phyloP scores from a whole-genome alignment of 1,284 basidiomycete species.

The Sparassis latifolia region DNA sequence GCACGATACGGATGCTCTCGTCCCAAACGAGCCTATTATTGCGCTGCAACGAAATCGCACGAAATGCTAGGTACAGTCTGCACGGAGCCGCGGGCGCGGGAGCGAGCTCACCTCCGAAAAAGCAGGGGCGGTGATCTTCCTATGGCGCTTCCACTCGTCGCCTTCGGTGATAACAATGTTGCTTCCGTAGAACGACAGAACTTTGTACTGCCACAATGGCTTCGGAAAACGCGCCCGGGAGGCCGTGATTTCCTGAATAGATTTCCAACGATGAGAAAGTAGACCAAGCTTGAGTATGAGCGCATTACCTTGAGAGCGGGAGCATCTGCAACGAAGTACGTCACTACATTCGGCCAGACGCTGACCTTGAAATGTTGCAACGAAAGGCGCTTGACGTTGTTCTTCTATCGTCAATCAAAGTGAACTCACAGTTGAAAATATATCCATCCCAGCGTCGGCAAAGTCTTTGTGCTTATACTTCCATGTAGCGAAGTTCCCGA shows the following conservation, averaged over 20 bases:
- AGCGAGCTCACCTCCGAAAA: slow-evolving; percentile 33
- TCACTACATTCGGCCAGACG: slow-evolving; percentile 2
- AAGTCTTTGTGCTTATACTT: slow-evolving; percentile 13
- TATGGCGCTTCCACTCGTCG: slow-evolving; percentile 55
- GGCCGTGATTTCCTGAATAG: slow-evolving; percentile 14
- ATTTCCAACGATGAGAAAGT: background rate
- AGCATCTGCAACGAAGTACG: slow-evolving; percentile 14
- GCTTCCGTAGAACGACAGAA: slow-evolving; percentile 34
- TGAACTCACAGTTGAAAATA: slow-evolving; percentile 12
- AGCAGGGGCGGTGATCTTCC: slow-evolving; percentile 38
- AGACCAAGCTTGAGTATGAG: background rate
- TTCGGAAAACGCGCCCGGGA: slow-evolving; percentile 28
- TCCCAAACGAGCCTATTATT: slow-evolving; percentile 57
- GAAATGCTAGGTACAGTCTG: background rate
- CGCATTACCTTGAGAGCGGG: slow-evolving; percentile 13
- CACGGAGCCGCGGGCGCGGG: background rate
- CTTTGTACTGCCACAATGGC: slow-evolving; percentile 24
- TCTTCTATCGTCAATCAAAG: background rate
- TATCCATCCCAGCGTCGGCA: slow-evolving; percentile 12
- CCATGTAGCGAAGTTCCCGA: slow-evolving; percentile 12
- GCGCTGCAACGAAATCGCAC: slow-evolving; percentile 8
- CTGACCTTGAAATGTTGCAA: slow-evolving; percentile 5
- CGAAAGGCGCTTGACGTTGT: background rate
- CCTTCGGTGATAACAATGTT: slow-evolving; percentile 56
- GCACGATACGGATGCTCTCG: slow-evolving; percentile 36